phyloP scores from a whole-genome alignment of 75 land plant species.

The Adiantum capillusveneris region DNA sequence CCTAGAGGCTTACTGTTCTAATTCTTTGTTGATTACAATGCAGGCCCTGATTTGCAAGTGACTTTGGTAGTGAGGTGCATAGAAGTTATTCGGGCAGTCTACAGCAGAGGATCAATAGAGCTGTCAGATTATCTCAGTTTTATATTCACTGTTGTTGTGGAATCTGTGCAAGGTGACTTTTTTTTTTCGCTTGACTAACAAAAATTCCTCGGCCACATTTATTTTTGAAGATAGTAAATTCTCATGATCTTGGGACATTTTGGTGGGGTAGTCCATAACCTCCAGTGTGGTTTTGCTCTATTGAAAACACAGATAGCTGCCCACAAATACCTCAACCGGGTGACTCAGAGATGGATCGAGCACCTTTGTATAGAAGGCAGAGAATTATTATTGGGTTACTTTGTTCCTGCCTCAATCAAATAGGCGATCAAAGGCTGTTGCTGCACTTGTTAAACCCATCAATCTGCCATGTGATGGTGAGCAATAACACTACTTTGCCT shows the following conservation, averaged over 20 bases:
- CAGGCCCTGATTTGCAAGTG: conserved; percentile 52
- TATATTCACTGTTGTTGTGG: conserved; percentile 42
- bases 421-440: conserved; percentile 43
- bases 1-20: no score
- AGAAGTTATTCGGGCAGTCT: conserved; percentile 54
- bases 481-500: no score
- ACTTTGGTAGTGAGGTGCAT: conserved; percentile 32
- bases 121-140: conserved; percentile 55
- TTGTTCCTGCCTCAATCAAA: conserved; percentile 36
- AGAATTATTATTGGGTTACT: conserved; percentile 23
- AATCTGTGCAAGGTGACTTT: conserved; percentile 24
- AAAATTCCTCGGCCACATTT: neutral
- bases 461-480: conserved; percentile 30
- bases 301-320: neutral
- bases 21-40: no score
- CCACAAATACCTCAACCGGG: neutral
- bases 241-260: neutral
- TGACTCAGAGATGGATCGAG: no score
- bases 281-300: neutral
- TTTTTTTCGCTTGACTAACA: neutral
- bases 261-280: no score
- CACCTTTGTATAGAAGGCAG: conserved; percentile 16
- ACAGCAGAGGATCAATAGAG: conserved; percentile 42
- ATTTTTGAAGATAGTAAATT: conserved; percentile 1
- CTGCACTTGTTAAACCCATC: conserved; percentile 31